phyloP scores from a whole-genome alignment of 192 early-diverging fungal species.

The Entomortierella chlamydospora region DNA sequence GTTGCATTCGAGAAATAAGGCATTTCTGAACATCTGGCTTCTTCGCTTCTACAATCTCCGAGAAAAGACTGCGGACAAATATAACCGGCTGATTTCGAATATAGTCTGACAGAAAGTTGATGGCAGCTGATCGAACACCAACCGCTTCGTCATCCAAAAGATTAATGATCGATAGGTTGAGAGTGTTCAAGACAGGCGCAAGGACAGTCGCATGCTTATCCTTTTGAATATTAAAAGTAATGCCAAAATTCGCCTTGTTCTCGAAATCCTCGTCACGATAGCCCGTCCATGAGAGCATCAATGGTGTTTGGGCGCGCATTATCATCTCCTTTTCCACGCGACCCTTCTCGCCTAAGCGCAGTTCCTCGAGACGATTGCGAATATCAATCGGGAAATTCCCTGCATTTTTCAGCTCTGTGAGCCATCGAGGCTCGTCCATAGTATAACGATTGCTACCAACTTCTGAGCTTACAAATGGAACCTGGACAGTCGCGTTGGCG shows the following conservation, averaged over 20 bases:
- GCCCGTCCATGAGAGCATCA: conserved; percentile 61
- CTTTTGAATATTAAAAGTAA: conserved; percentile 24
- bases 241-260: conserved; percentile 39
- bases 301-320: conserved; percentile 57
- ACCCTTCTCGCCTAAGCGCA: conserved; percentile 66
- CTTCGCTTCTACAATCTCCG: conserved; percentile 55
- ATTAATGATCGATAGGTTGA: conserved; percentile 62
- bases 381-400: conserved; percentile 63
- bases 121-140: conserved; percentile 56
- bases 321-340: conserved; percentile 58
- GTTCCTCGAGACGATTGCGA: conserved; percentile 60
- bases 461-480: conserved; percentile 65
- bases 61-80: conserved; percentile 63
- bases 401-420: conserved; percentile 59
- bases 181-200: conserved; percentile 57
- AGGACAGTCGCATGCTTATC: conserved; percentile 49
- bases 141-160: conserved; percentile 61
- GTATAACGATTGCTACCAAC: conserved; percentile 64
- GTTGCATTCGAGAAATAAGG: conserved; percentile 55
- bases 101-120: conserved; percentile 60
- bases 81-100: conserved; percentile 66
- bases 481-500: conserved; percentile 54
- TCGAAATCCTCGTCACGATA: conserved; percentile 62
- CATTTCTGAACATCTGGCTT: conserved; percentile 49
- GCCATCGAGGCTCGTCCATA: conserved; percentile 64